phyloP scores from a whole-genome alignment of 352 stramenopile species.

The Phytophthora lateralis region DNA sequence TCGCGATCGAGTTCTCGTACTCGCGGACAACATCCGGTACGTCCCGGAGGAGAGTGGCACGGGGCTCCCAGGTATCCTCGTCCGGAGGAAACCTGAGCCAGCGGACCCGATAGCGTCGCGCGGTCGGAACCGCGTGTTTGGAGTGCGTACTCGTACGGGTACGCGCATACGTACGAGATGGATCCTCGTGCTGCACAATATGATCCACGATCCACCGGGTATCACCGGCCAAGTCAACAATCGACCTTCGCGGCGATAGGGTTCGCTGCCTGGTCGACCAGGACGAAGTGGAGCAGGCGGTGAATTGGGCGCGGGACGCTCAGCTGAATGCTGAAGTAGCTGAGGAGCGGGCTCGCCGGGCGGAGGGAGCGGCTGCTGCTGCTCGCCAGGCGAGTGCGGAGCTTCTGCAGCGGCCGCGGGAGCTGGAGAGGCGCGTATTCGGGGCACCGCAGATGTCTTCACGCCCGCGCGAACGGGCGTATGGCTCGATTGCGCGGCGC shows the following conservation, averaged over 20 bases:
- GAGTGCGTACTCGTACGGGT: background rate
- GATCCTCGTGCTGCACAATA: slow-evolving; percentile 15
- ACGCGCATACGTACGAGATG: background rate
- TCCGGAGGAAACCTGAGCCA: slow-evolving; percentile 6
- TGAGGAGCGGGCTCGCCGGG: background rate
- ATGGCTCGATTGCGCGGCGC: background rate
- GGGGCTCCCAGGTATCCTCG: slow-evolving; percentile 11
- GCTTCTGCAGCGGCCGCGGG: background rate
- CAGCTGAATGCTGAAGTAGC: background rate
- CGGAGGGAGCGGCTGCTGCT: background rate
- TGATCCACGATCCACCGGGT: slow-evolving; percentile 15
- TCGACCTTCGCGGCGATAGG: background rate
- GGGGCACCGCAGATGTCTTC: background rate
- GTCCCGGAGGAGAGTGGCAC: slow-evolving; percentile 4
- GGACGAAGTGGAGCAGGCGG: background rate
- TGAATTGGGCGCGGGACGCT: background rate
- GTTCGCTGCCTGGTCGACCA: background rate
- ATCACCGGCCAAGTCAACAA: slow-evolving; percentile 11
- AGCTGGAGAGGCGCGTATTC: background rate
- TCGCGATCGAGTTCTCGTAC: background rate
- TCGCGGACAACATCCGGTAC: slow-evolving; percentile 2
- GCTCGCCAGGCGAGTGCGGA: background rate
- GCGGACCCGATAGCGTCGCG: slow-evolving; percentile 1
- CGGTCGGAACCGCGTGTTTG: background rate
- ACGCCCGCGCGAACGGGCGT: background rate